Percentiles rank a stretch among this genome's conserved stretches.
Conservation (phyloP, 306 rosid genomes). For the Pachyrhizus erosus region DNA sequence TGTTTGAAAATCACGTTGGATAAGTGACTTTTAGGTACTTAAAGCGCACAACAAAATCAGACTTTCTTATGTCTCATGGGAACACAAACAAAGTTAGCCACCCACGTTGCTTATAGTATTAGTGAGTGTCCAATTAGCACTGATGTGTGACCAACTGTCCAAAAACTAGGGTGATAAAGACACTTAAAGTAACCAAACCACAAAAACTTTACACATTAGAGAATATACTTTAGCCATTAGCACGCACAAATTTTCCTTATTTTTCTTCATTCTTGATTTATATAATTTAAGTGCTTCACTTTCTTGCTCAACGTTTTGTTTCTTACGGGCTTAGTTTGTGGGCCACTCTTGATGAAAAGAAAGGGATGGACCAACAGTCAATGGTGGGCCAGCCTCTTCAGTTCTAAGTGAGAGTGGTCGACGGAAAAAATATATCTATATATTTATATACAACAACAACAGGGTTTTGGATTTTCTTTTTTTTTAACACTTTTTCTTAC, state of each 20-base stretch:
- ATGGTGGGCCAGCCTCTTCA: slow-evolving; percentile 11
- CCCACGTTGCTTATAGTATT: neutral
- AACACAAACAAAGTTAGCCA: slow-evolving; percentile 31
- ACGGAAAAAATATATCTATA: too few relatives aligned
- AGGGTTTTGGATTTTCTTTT: too few relatives aligned
- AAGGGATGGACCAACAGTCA: neutral
- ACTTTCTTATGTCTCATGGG: neutral
- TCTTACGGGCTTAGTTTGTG: neutral
- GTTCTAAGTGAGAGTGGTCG: neutral
- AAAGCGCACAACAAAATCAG: neutral
- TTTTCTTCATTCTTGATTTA: neutral
- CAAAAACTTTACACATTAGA: neutral
- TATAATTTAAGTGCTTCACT: slow-evolving; percentile 18
- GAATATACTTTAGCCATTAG: neutral
- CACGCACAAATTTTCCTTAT: neutral
- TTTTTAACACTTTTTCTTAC: too few relatives aligned
- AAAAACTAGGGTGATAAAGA: neutral
- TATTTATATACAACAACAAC: too few relatives aligned
- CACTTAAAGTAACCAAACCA: neutral
- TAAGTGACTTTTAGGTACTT: neutral
- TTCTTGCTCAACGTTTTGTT: slow-evolving; percentile 4
- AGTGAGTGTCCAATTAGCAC: neutral
- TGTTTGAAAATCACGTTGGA: neutral
- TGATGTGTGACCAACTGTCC: slow-evolving; percentile 30
- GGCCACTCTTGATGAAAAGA: neutral